Base-by-base conservation (phyloP, 2,329 filamentous ascomycete species). In the Ophiostoma australiae region DNA sequence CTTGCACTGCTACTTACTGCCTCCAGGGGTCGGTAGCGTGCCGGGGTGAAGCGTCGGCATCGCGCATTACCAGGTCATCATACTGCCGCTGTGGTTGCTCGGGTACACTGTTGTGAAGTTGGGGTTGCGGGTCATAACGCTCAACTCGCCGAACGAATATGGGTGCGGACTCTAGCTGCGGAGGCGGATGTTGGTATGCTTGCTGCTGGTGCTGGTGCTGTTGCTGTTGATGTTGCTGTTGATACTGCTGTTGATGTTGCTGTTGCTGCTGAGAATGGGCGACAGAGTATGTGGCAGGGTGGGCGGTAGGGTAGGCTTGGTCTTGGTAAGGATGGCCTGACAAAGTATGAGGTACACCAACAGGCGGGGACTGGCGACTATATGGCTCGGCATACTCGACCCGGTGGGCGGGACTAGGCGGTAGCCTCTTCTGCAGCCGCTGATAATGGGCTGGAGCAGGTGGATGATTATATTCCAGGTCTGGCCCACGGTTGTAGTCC, bases 1-100 rank as follows among this genome's bases (percentile, higher is more conserved):
- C 44, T n/a, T 20, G 44, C 44, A 48, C 44, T 48, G 23, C 23
- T 27, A 67, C 63, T 37, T 67, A 67, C 63, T 39, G 63, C 20
- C 63, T 33, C 63, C 63, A 67, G 20, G 63, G 17, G n/a, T 67
- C 65, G 11, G 4, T 31, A 33, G 65, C 37, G 4, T 67, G 65
- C 65, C 20, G 65, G 11, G 37, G 37, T 17, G 65, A 44, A 33
- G 58, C 58, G 13, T 31, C 27, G 1, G 27, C 31, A 39, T 66
- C 61, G 6, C 17, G 61, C 61, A 66, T 66, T 2, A 39, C 33
- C 33, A 66, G 1, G 17, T 66, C 61, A n/a, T 66, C 61, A 17
- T 35, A 35, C 31, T 39, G 61, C 10, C 17, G 61, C 27, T 27
- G 10, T 4, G 27, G 58, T 13, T 31, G 58, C 15, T 63, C 27